A percentile compares a stretch with the other conserved stretches of the same genome.
Evolutionary conservation across 495 filamentous ascomycete genomes (phyloP).

Genomic region (Astrothelium subdiscretum): DNA sequence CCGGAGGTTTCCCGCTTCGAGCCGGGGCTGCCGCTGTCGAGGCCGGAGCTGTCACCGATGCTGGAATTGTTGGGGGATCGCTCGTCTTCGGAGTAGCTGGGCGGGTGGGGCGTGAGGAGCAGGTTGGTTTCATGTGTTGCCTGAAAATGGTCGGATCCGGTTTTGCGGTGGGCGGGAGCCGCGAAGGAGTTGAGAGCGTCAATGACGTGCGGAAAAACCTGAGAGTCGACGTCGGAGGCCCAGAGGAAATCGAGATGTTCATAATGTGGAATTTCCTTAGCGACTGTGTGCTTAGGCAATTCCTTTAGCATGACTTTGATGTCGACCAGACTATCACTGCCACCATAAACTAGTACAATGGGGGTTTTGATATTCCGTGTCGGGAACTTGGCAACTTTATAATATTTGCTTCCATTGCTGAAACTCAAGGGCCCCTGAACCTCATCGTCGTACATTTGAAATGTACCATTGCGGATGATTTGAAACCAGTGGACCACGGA

Average conservation of each 20-base stretch:
- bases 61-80: not conserved
- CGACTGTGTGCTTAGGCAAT: slow-evolving; percentile 69
- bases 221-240: slow-evolving; percentile 72
- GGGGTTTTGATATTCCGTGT: slow-evolving; percentile 95
- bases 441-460: slow-evolving; percentile 98
- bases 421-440: slow-evolving; percentile 53
- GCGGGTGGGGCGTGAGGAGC: slow-evolving; percentile 1
- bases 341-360: slow-evolving; percentile 85
- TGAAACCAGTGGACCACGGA: slow-evolving; percentile 98
- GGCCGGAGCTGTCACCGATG: not conserved
- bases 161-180: not conserved
- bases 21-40: not conserved
- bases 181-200: slow-evolving; percentile 54
- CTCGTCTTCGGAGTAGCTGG: slow-evolving; percentile 11
- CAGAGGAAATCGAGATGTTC: slow-evolving; percentile 98
- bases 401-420: slow-evolving; percentile 45
- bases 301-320: slow-evolving; percentile 85
- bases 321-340: slow-evolving; percentile 88
- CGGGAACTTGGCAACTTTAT: slow-evolving; percentile 90
- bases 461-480: slow-evolving; percentile 86
- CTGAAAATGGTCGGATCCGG: not conserved
- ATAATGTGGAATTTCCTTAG: slow-evolving; percentile 75
- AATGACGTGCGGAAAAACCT: slow-evolving; percentile 84
- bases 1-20: not conserved
- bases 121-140: not conserved